Base-by-base conservation (phyloP, 148 eudicot species). In the Chenopodium formosanum region DNA sequence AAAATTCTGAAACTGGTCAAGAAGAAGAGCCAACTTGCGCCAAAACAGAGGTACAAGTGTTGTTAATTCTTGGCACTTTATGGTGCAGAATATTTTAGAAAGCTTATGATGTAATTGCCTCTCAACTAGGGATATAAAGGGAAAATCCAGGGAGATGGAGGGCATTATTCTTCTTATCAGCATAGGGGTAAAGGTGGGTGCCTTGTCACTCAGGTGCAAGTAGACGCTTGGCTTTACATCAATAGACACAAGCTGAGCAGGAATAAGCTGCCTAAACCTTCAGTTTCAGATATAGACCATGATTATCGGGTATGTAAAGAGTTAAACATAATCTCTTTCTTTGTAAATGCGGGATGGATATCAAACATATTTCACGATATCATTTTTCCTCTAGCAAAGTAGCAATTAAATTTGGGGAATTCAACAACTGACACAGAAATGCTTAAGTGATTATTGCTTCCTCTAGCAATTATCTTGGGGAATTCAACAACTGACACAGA, bases 221-320 rank as follows among this genome's bases (percentile, higher is more conserved):
- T 92, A 79, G 86, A 90, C 74, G 95, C 95, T 73, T 92, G 95
- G 95, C 79, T 75, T 78, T 86, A 92, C 80, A 92, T 92, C 79
- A 87, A 88, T 67, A 76, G 88, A 71, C 89, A 81, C 78, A 89
- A 82, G 52, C 84, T 87, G 83, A 70, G 86, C 58, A 63, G 78
- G 46, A 90, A 79, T 83, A 88, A 83, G 79, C 82, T 75, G 80
- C 86, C 82, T 67, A 87, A 81, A 76, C 79, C 79, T 58, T 81
- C 87, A 76, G 76, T 65, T 87, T 87, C 84, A 69, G 90, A 86
- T 73, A 85, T 84, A 27, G 93, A 89, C 52, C 87, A 88, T 71
- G 95, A 92, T 81, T 86, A 78, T 84, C 90, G 90, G 92, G 95
- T 92, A 85, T 83, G 25, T 47, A 46, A 20, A 40, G 13, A 16